Base-by-base conservation (phyloP, 176 grass and related monocot genomes). In the Oryza meridionalis region DNA sequence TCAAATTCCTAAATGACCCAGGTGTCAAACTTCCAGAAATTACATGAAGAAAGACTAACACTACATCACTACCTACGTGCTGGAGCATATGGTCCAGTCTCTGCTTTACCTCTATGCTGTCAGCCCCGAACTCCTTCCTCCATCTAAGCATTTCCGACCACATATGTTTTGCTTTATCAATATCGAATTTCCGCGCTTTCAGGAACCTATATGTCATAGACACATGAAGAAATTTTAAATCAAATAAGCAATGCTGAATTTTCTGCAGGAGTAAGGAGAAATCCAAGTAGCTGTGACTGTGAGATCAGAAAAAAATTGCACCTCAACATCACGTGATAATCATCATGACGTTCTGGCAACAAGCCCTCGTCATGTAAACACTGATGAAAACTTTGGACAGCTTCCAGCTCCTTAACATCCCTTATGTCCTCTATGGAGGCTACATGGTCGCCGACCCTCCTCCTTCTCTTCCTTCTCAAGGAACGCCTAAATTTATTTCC, bases 111-210 rank as follows among this genome's bases (percentile, higher is more conserved):
- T 91, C 78, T 84, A 99, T 92, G 81, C 87, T 91, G 63, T 96
- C 90, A 2, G 82, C 76, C 19, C 96, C 96, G 73, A 91, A 96
- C 44, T 96, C 93, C 68, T 90, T 90, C 84, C 96, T 96, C 93
- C 96, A 99, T 42, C 84, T 83, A 84, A 99, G 91, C 96, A 99
- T 99, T 87, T 99, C 93, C 64, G 89, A 83, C 96, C 93, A 99
- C 96, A 99, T 99, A 73, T 90, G 81, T 78, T 99, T 99, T 75
- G 96, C 78, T 89, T 92, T 99, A 51, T 94, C 90, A 17, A 96
- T 82, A 88, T 99, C 90, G 72, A 96, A 94, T 80, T 94, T 99
- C 10, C 93, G 86, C 67, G 93, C 93, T 96, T 99, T 99, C 40
- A 99, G 77, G 77, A 99, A 99, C 79, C 96, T 99, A 84, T 69